phyloP scores from a whole-genome alignment of 1,284 basidiomycete species.

The Malassezia psittaci region DNA sequence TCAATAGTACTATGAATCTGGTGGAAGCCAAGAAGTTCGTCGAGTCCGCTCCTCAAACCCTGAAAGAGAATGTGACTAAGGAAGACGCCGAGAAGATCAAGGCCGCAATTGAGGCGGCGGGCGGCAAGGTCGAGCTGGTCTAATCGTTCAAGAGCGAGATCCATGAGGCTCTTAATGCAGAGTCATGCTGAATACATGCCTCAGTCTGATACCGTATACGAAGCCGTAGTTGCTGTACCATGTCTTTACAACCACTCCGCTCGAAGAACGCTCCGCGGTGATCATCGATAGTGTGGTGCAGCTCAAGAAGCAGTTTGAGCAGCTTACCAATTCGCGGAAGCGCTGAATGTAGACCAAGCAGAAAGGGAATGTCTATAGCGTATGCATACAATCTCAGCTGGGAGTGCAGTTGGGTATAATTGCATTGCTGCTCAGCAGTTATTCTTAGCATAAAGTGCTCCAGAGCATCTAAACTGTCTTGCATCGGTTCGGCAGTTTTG shows the following conservation, averaged over 20 bases:
- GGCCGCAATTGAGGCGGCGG: constrained; percentile 75
- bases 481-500: too few species aligned
- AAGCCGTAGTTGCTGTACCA: constrained; percentile 14
- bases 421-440: too few species aligned
- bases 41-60: constrained; percentile 80
- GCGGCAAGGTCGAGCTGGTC: constrained; percentile 64
- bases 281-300: constrained; percentile 2
- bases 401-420: too few species aligned
- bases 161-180: not conserved
- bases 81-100: constrained; percentile 97
- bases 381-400: not conserved
- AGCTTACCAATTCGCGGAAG: not conserved
- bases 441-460: too few species aligned
- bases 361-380: not conserved
- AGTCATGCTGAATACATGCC: not conserved
- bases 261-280: not conserved
- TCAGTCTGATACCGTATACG: constrained; percentile 17
- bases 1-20: constrained; percentile 44
- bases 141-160: constrained; percentile 18
- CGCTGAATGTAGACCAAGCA: not conserved
- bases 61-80: constrained; percentile 93
- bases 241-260: constrained; percentile 3
- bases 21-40: constrained; percentile 93
- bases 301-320: not conserved
- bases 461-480: too few species aligned